These are phyloP conservation scores for Penicillium freii DNA, from an alignment of 2,329 filamentous ascomycete genomes.

Conservation along the genomic window DNA sequence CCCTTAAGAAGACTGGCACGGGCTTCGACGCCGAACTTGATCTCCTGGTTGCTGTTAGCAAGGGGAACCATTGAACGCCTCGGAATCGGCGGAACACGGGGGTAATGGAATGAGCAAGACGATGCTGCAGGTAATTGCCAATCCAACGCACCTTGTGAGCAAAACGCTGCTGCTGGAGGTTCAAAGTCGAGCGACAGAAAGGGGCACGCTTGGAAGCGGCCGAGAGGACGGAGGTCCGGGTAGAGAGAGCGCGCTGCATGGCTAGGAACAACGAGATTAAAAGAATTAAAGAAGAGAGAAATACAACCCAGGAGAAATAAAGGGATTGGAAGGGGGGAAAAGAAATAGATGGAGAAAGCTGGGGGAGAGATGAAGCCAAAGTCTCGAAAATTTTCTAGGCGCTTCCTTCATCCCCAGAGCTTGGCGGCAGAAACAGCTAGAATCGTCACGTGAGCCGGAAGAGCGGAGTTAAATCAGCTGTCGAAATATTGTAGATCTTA, in stretches of 20 bases:
- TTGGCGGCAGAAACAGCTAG: slow-evolving; percentile 46
- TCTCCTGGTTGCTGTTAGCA: slow-evolving; percentile 63
- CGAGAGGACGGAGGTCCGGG: slow-evolving; percentile 76
- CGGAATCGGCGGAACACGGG: slow-evolving; percentile 23
- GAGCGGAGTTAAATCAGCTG: neutral
- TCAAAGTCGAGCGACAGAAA: slow-evolving; percentile 62
- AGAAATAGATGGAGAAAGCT: slow-evolving; percentile 31
- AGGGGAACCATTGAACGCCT: slow-evolving; percentile 12
- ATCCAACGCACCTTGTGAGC: slow-evolving; percentile 79
- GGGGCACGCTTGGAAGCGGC: slow-evolving; percentile 56
- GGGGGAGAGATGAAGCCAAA: slow-evolving; percentile 38
- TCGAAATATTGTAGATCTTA: neutral
- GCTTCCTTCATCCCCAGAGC: slow-evolving; percentile 37
- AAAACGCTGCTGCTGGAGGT: slow-evolving; percentile 87
- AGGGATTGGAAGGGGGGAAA: slow-evolving; percentile 31
- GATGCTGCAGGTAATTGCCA: slow-evolving; percentile 1
- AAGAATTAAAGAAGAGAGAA: slow-evolving; percentile 25
- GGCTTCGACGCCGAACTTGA: slow-evolving; percentile 96
- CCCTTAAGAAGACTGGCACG: slow-evolving; percentile 84
- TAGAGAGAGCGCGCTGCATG: slow-evolving; percentile 95
- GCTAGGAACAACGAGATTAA: slow-evolving; percentile 24
- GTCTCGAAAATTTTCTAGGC: slow-evolving; percentile 41
- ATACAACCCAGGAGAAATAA: slow-evolving; percentile 35
- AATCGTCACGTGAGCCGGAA: slow-evolving; percentile 39
- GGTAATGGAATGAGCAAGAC: neutral